These are phyloP conservation scores for Ambrosia hybrid DNA, from an alignment of 140 eudicot genomes.

Conservation along the genomic window DNA sequence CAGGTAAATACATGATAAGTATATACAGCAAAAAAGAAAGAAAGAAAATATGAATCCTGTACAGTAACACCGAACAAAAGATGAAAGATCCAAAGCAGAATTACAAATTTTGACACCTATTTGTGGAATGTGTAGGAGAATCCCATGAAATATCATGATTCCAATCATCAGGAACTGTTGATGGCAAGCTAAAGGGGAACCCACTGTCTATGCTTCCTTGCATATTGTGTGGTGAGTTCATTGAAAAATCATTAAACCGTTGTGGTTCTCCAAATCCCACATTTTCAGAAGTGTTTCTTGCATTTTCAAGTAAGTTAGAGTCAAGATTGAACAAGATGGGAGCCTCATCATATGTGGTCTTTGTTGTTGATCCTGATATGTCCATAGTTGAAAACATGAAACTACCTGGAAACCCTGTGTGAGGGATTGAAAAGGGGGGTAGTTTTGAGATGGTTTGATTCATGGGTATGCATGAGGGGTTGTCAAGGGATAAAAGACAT, in stretches of 20 bases:
- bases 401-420: conserved; percentile 33
- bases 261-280: conserved; percentile 47
- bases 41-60: conserved; percentile 24
- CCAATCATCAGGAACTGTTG: conserved; percentile 41
- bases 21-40: conserved; percentile 14
- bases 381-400: conserved; percentile 56
- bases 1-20: conserved; percentile 27
- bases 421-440: conserved; percentile 28
- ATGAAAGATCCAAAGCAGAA: neutral
- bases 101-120: conserved; percentile 26
- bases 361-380: conserved; percentile 37
- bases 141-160: conserved; percentile 55
- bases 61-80: conserved; percentile 43
- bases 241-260: conserved; percentile 40
- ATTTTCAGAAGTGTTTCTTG: conserved; percentile 28
- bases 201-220: conserved; percentile 40
- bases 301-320: conserved; percentile 27
- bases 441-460: conserved; percentile 34
- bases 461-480: conserved; percentile 44
- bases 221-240: conserved; percentile 45
- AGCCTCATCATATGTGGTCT: conserved; percentile 32
- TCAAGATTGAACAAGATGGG: conserved; percentile 52
- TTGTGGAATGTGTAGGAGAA: conserved; percentile 47
- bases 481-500: conserved; percentile 49
- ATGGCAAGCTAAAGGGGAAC: conserved; percentile 65